A percentile compares a stretch with the other conserved stretches of the same genome.
phyloP scores from a whole-genome alignment of 2,329 filamentous ascomycete genomes.

The Tolypocladium tundrense region DNA sequence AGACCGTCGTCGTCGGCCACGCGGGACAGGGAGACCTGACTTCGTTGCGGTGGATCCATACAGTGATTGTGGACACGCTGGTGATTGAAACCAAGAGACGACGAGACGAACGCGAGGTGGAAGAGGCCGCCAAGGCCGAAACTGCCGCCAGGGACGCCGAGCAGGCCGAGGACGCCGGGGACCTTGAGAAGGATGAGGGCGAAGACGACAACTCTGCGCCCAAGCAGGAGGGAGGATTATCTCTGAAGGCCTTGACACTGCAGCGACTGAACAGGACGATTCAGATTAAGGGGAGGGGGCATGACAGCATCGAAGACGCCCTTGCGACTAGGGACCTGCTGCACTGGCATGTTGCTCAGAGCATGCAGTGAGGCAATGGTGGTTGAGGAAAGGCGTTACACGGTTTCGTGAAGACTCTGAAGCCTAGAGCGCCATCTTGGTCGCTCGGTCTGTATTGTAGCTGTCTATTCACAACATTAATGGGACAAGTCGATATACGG shows the following conservation, averaged over 20 bases:
- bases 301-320: slow-evolving; percentile 36
- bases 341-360: slow-evolving; percentile 22
- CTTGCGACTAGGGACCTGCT: slow-evolving; percentile 30
- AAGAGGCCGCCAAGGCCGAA: slow-evolving; percentile 5
- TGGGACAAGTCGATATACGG: no score
- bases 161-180: neutral
- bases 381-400: no score
- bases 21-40: slow-evolving; percentile 29
- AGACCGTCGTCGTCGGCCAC: slow-evolving; percentile 40
- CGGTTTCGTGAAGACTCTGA: neutral
- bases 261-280: slow-evolving; percentile 28
- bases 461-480: no score
- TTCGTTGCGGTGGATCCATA: slow-evolving; percentile 37
- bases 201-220: slow-evolving; percentile 1
- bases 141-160: neutral
- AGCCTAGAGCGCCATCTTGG: neutral
- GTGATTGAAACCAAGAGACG: slow-evolving; percentile 17
- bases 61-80: slow-evolving; percentile 33
- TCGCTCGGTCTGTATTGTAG: neutral
- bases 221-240: slow-evolving; percentile 14
- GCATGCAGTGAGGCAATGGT: neutral
- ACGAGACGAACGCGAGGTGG: slow-evolving; percentile 4
- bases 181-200: slow-evolving; percentile 1
- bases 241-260: slow-evolving; percentile 27
- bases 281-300: slow-evolving; percentile 22